phyloP scores from a whole-genome alignment of 164 flowering plant genomes.

The Dillenia turbinata region DNA sequence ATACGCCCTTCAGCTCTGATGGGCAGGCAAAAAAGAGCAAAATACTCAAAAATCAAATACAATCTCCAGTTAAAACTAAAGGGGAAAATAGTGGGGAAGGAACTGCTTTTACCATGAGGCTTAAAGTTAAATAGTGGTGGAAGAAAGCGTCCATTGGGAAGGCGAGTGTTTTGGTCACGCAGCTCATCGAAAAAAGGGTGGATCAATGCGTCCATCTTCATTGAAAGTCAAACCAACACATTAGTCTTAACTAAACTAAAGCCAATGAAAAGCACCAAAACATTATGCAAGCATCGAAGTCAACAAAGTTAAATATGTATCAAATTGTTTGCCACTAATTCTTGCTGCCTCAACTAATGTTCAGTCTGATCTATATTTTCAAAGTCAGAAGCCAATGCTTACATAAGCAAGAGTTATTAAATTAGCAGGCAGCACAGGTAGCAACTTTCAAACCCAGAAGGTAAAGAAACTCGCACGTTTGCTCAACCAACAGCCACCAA shows the following conservation, averaged over 20 bases:
- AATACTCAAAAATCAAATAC: neutral
- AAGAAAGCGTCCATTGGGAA: conserved; percentile 75
- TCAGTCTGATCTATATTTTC: no score
- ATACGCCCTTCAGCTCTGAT: conserved; percentile 58
- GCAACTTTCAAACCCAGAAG: no score
- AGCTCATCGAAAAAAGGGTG: conserved; percentile 83
- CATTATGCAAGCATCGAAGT: neutral
- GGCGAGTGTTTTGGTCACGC: conserved; percentile 56
- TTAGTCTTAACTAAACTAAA: no score
- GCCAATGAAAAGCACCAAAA: neutral
- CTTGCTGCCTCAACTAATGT: no score
- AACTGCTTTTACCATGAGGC: conserved; percentile 47
- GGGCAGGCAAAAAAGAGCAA: neutral
- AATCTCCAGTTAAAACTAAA: neutral
- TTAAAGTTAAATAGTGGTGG: conserved; percentile 88
- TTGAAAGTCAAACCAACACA: conserved; percentile 1
- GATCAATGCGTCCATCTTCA: conserved; percentile 64
- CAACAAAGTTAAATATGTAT: neutral
- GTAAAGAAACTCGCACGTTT: no score
- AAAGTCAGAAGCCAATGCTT: no score
- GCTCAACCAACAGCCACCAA: no score
- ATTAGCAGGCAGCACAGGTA: no score
- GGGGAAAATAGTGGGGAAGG: neutral
- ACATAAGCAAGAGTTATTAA: no score
- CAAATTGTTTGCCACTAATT: no score